phyloP scores from a whole-genome alignment of 2,329 filamentous ascomycete species.

The Trichoderma arundinaceum region DNA sequence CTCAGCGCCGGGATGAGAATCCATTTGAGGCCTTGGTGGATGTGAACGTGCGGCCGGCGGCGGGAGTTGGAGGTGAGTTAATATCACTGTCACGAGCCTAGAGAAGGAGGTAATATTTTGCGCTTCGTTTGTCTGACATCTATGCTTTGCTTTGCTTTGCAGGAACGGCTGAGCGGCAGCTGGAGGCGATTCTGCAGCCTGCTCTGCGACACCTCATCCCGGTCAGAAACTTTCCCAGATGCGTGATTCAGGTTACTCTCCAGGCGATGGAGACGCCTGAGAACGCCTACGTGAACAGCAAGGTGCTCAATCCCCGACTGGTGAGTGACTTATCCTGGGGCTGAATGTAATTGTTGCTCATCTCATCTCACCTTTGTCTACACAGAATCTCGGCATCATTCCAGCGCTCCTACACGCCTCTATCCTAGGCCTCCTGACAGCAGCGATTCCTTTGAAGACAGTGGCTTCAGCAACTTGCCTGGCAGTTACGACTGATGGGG shows the following conservation, averaged over 20 bases:
- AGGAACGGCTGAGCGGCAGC: conserved; percentile 78
- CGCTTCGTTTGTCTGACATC: not conserved
- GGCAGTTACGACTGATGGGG: conserved; percentile 53
- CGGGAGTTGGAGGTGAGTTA: conserved; percentile 74
- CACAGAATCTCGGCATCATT: conserved; percentile 76
- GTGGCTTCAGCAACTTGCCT: conserved; percentile 71
- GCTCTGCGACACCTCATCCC: conserved; percentile 77
- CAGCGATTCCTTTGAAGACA: conserved; percentile 78
- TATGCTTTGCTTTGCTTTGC: conserved; percentile 1
- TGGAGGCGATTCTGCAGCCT: conserved; percentile 76
- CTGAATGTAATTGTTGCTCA: not conserved
- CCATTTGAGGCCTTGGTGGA: conserved; percentile 91
- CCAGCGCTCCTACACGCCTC: conserved; percentile 83
- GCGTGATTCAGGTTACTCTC: conserved; percentile 80
- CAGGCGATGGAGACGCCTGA: conserved; percentile 74
- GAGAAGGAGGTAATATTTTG: not conserved
- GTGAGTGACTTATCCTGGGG: conserved; percentile 50
- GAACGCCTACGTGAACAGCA: conserved; percentile 67
- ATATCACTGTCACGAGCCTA: not conserved
- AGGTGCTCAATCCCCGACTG: conserved; percentile 63
- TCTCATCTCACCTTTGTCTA: conserved; percentile 30
- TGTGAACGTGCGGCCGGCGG: conserved; percentile 84
- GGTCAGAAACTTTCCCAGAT: conserved; percentile 75
- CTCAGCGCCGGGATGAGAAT: conserved; percentile 84
- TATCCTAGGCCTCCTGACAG: conserved; percentile 78